Percentiles rank a stretch among this genome's conserved stretches.
Conservation (phyloP, 257 asterid species). For the Linderniella brevidens region DNA sequence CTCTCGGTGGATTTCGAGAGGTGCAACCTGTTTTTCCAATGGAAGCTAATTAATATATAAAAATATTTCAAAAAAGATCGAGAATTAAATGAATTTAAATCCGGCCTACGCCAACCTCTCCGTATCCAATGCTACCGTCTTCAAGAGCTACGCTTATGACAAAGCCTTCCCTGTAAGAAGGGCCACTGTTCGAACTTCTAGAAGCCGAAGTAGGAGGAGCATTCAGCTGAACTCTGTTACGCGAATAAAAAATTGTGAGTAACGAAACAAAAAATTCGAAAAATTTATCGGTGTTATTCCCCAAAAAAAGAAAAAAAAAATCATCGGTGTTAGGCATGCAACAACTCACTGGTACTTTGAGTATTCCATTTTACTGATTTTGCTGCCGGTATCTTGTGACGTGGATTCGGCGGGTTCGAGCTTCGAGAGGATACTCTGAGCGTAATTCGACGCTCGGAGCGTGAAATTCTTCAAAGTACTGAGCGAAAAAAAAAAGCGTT, state of each 20-base stretch:
- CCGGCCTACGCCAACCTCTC: constrained; percentile 45
- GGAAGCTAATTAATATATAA: neutral
- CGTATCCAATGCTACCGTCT: constrained; percentile 74
- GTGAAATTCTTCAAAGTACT: constrained; percentile 58
- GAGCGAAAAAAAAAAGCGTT: constrained; percentile 17
- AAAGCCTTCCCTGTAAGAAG: constrained; percentile 73
- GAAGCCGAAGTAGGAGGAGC: constrained; percentile 89
- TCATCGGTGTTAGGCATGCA: neutral
- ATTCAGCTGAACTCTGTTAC: constrained; percentile 58
- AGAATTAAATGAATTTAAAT: neutral
- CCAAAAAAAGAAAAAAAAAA: too few relatives aligned
- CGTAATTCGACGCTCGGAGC: constrained; percentile 50
- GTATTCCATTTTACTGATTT: constrained; percentile 54
- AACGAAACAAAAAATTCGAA: neutral
- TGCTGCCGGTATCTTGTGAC: constrained; percentile 18
- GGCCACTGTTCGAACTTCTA: constrained; percentile 15
- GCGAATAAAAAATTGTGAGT: constrained; percentile 2
- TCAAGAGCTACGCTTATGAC: constrained; percentile 50
- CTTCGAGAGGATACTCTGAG: constrained; percentile 41
- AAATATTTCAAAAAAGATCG: neutral
- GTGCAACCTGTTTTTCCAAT: constrained; percentile 56
- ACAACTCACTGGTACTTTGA: constrained; percentile 52
- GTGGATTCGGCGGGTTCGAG: constrained; percentile 22
- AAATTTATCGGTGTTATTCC: constrained; percentile 3
- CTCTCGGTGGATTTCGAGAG: constrained; percentile 78